Conservation (phyloP, 495 filamentous ascomycete genomes). For the Penicillium nucicola region DNA sequence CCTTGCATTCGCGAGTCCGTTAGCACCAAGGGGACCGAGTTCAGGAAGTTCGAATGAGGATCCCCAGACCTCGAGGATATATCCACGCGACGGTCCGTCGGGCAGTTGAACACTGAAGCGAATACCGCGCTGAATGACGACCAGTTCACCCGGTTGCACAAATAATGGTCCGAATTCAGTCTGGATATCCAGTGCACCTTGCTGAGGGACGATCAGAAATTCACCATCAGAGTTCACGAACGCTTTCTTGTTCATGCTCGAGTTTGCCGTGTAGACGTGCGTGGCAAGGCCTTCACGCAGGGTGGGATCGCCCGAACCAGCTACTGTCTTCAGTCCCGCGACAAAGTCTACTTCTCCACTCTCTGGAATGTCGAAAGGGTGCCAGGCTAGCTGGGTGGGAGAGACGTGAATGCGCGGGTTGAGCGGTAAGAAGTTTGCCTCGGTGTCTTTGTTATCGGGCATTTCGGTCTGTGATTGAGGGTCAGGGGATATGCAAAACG, state of each 20-base stretch:
- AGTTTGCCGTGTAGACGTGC: slow-evolving; percentile 45
- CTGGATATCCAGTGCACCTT: slow-evolving; percentile 47
- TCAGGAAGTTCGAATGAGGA: slow-evolving; percentile 47
- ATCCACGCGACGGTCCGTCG: slow-evolving; percentile 46
- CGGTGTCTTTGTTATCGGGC: slow-evolving; percentile 44
- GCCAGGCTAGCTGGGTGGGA: slow-evolving; percentile 48
- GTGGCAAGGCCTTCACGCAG: slow-evolving; percentile 47
- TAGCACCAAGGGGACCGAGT: slow-evolving; percentile 48
- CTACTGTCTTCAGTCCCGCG: slow-evolving; percentile 46
- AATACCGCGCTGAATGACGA: slow-evolving; percentile 45
- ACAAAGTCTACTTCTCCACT: slow-evolving; percentile 39
- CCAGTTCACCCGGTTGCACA: slow-evolving; percentile 48
- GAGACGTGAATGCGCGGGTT: slow-evolving; percentile 61
- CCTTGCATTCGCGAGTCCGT: slow-evolving; percentile 48
- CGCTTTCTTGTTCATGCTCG: slow-evolving; percentile 44
- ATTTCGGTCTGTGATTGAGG: slow-evolving; percentile 33
- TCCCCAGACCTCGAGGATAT: slow-evolving; percentile 51
- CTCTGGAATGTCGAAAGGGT: slow-evolving; percentile 43
- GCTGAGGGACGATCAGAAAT: slow-evolving; percentile 46
- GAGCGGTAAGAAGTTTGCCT: slow-evolving; percentile 46
- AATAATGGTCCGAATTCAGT: slow-evolving; percentile 47
- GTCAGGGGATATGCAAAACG: slow-evolving; percentile 12
- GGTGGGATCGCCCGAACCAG: slow-evolving; percentile 48
- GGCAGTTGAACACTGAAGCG: slow-evolving; percentile 45
- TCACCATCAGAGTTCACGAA: slow-evolving; percentile 51